Base-by-base conservation (phyloP, 1,284 basidiomycete species). In the Austroboletus sp. region DNA sequence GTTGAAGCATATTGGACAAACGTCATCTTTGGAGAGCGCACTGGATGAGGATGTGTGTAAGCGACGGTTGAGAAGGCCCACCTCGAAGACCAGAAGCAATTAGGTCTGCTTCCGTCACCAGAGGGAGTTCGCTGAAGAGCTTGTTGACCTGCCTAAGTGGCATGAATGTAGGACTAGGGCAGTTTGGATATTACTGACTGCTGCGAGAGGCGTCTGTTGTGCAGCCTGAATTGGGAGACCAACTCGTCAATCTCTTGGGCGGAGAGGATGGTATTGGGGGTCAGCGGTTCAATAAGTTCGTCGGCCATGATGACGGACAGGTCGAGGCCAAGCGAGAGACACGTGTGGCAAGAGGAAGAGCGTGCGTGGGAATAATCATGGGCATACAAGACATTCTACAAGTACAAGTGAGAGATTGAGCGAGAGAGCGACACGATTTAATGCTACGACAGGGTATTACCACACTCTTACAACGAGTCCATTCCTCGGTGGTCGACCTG, bases 1-100 rank as follows among this genome's bases (percentile, higher is more conserved):
- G 32, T 73, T 81, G 51, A 81, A 73, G 61, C 85, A 88, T 53
- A 88, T 83, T 2, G 84, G 75, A 56, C 85, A 88, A 13, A 70
- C 62, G 5, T 78, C 73, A 49, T 85, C 84, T 85, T 16, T 15
- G n/a, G 12, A 13, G 12, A 21, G 19, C 16, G 6, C n/a, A 31
- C 3, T 31, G 15, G 12, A 27, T 39, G 40, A 44, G 43, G 26
- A 33, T 3, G 35, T 10, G 32, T 29, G 35, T 8, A 32, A 36
- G 6, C 10, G 7, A 32, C 8, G 2, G 6, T 3, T 27, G 27
- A 11, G 29, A 29, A 40, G 31, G 40, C 50, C 45, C 41, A 69
- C 75, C 74, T 46, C 57, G 58, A 23, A 69, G 63, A 10, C 66
- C 68, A 30, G 68, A 58, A 25, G 56, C 48, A 10, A 53, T 57